Evolutionary conservation across 345 rosid genomes (phyloP).

Genomic region (Sonneratia alba): DNA sequence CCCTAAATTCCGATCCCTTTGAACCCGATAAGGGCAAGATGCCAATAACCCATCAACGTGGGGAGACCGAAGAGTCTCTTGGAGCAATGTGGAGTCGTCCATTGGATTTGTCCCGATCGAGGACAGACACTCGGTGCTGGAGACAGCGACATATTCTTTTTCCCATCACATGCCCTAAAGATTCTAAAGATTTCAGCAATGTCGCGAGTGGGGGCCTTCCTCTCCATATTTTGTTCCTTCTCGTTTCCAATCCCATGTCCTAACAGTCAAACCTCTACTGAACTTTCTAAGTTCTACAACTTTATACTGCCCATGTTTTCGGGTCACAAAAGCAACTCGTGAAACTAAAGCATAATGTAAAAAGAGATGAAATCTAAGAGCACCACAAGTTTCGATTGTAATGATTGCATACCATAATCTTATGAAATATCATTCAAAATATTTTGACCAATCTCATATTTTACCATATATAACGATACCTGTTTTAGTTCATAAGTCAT

Average conservation of each 20-base stretch:
- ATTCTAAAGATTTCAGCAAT: not conserved
- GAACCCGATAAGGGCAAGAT: not conserved
- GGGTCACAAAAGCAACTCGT: too few species aligned
- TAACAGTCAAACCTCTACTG: not conserved
- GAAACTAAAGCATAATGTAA: too few species aligned
- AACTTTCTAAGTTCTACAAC: not conserved
- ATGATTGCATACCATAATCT: too few species aligned
- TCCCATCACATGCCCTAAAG: conserved; percentile 3
- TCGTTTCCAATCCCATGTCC: not conserved
- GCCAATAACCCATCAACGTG: too few species aligned
- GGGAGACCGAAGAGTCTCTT: not conserved
- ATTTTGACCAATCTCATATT: too few species aligned
- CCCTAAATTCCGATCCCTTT: not conserved
- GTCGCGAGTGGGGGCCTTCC: not conserved
- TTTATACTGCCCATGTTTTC: too few species aligned
- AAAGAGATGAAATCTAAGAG: too few species aligned
- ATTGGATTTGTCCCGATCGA: not conserved
- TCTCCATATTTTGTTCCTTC: not conserved
- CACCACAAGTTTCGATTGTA: too few species aligned
- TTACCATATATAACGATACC: too few species aligned
- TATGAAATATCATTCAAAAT: too few species aligned
- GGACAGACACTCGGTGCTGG: not conserved
- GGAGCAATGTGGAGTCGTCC: too few species aligned
- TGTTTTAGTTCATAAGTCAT: too few species aligned
- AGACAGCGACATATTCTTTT: not conserved